These are phyloP conservation scores for Bifiguratus adelaidae DNA, from an alignment of 192 early-diverging fungal species.

Conservation along the genomic window DNA sequence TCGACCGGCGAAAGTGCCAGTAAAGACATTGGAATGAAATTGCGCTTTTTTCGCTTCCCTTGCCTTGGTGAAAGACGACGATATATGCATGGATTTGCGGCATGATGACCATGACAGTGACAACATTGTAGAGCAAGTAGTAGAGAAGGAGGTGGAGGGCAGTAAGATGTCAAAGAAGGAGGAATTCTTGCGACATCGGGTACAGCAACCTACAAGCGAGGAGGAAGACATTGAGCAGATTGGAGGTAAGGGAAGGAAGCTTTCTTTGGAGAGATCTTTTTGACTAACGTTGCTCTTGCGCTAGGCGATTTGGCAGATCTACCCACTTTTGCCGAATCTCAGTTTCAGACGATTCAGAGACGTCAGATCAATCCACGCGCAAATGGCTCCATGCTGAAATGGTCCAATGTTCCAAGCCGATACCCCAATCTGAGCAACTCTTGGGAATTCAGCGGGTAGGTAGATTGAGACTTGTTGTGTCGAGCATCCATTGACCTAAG, in stretches of 20 bases:
- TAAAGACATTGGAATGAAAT: neutral
- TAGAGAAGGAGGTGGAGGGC: no score
- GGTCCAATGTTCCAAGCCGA: conserved; percentile 18
- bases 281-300: no score
- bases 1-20: neutral
- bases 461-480: neutral
- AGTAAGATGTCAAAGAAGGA: no score
- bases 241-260: no score
- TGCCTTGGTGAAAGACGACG: neutral
- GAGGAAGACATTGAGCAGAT: no score
- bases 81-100: neutral
- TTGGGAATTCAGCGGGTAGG: conserved; percentile 40
- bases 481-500: neutral
- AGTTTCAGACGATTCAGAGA: conserved; percentile 23
- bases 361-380: conserved; percentile 12
- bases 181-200: no score
- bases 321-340: conserved; percentile 28
- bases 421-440: conserved; percentile 26
- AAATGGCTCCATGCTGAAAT: conserved; percentile 8
- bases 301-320: no score
- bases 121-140: no score
- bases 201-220: no score
- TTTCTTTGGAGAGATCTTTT: no score
- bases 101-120: no score
- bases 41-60: neutral